Evolutionary conservation across 495 filamentous ascomycete species (phyloP), one percentile per base, ranked within the genome.

Genomic region (Jackrogersella multiformis): DNA sequence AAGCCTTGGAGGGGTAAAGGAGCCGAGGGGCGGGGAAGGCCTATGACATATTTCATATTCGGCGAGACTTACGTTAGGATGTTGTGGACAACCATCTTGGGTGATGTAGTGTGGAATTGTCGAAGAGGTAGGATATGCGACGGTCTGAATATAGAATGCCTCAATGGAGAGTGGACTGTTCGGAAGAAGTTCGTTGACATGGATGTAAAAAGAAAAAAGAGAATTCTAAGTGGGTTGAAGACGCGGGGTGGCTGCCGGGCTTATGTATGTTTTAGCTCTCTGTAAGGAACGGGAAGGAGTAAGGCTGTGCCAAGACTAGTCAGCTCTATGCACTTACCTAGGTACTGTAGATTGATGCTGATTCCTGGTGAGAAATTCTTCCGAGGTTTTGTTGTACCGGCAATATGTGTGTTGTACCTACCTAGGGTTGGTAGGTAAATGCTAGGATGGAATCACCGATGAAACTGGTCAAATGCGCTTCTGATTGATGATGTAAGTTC

Each of bases 61-160:
- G 15, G 16, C 32, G 30, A 26, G 56, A 75, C 81, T 66, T 64
- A 82, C 81, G 73, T 69, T 10, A 58, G 56, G 63, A 82, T 60
- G 56, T 70, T 72, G 72, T 82, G 78, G 64, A 84, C 73, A 53
- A 74, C 76, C 78, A 81, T 82, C 38, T 74, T 83, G 75, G 80
- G 69, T 61, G 53, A 68, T 18, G 72, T 79, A 41, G 78, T 74
- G 16, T 78, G 78, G 62, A 84, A 84, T 32, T 70, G 67, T 56
- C 79, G 64, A 32, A 68, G 1, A 41, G 63, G n/a, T 15, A 61
- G 20, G 24, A 68, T 64, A 15, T 73, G 73, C 64, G 57, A 62
- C 15, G 62, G 73, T 41, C 61, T 69, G 42, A 59, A 70, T 20
- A 72, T 10, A 44, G 69, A 56, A 46, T 65, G 71, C 64, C 71